Conservation (phyloP, 495 filamentous ascomycete species). For the Penicillium coffeae region DNA sequence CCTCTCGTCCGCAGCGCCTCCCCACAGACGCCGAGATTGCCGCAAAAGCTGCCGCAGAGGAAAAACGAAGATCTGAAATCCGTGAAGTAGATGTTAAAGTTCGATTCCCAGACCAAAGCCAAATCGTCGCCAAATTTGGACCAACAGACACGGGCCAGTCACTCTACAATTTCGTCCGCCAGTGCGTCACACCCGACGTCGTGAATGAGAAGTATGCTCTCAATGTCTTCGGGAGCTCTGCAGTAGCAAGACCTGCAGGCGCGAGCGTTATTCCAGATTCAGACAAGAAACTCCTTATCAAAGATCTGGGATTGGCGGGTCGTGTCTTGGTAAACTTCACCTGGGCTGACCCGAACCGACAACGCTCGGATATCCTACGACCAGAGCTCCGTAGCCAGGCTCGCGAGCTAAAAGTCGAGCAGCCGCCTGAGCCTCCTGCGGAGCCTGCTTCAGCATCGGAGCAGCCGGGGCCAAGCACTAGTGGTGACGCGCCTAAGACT, state of each 20-base stretch:
- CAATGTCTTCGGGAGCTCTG: slow-evolving; percentile 28
- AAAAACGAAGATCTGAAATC: slow-evolving; percentile 58
- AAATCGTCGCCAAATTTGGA: slow-evolving; percentile 60
- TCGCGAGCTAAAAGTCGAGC: slow-evolving; percentile 57
- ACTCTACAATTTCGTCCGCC: slow-evolving; percentile 65
- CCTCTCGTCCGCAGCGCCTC: slow-evolving; percentile 61
- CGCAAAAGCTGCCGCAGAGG: slow-evolving; percentile 46
- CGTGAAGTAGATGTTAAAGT: slow-evolving; percentile 72
- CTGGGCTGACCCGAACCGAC: slow-evolving; percentile 59
- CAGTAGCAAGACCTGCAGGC: slow-evolving; percentile 19
- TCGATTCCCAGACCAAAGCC: slow-evolving; percentile 80
- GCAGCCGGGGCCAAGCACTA: slow-evolving; percentile 19
- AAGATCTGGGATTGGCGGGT: slow-evolving; percentile 63
- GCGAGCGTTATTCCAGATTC: slow-evolving; percentile 41
- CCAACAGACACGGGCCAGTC: slow-evolving; percentile 58
- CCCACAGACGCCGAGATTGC: slow-evolving; percentile 50
- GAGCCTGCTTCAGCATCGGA: slow-evolving; percentile 34
- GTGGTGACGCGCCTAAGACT: slow-evolving; percentile 40
- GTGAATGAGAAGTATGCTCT: slow-evolving; percentile 47
- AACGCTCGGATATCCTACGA: slow-evolving; percentile 53
- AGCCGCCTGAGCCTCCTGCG: slow-evolving; percentile 35
- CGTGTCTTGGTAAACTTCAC: slow-evolving; percentile 71
- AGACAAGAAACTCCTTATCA: slow-evolving; percentile 58
- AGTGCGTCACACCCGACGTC: slow-evolving; percentile 34
- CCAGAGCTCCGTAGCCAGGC: slow-evolving; percentile 63